These are phyloP conservation scores for Circinella minor DNA, from an alignment of 371 early-diverging fungal genomes.

Conservation along the genomic window DNA sequence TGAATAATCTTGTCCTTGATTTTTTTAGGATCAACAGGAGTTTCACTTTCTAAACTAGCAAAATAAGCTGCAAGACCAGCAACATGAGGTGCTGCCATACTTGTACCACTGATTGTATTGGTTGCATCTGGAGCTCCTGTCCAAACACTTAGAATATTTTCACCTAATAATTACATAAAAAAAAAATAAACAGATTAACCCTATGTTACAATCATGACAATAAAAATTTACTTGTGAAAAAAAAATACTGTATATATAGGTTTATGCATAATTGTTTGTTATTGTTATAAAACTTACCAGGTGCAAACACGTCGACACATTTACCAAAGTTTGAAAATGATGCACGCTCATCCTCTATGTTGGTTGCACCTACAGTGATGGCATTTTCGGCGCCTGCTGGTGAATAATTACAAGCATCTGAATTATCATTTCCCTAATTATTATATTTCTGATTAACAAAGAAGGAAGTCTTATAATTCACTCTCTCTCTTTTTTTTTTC, in stretches of 20 bases:
- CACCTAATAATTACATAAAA: slow-evolving; percentile 23
- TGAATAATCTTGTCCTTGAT: slow-evolving; percentile 73
- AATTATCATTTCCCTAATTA: slow-evolving; percentile 94
- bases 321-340: slow-evolving; percentile 92
- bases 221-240: no score
- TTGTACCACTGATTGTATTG: slow-evolving; percentile 97
- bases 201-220: no score
- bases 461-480: slow-evolving; percentile 51
- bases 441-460: slow-evolving; percentile 73
- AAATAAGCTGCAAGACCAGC: slow-evolving; percentile 95
- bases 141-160: slow-evolving; percentile 89
- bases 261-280: slow-evolving; percentile 32
- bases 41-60: slow-evolving; percentile 58
- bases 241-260: no score
- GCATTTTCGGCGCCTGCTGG: slow-evolving; percentile 93
- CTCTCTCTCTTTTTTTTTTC: slow-evolving; percentile 56
- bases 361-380: slow-evolving; percentile 96
- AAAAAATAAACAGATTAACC: no score
- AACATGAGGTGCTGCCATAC: slow-evolving; percentile 88
- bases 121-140: slow-evolving; percentile 74
- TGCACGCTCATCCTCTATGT: slow-evolving; percentile 83
- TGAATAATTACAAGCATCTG: slow-evolving; percentile 95
- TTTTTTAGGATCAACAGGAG: slow-evolving; percentile 61
- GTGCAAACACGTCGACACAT: slow-evolving; percentile 96
- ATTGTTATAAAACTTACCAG: slow-evolving; percentile 89